Conservation (phyloP, 345 rosid genomes). For the Salix arbutifolia region DNA sequence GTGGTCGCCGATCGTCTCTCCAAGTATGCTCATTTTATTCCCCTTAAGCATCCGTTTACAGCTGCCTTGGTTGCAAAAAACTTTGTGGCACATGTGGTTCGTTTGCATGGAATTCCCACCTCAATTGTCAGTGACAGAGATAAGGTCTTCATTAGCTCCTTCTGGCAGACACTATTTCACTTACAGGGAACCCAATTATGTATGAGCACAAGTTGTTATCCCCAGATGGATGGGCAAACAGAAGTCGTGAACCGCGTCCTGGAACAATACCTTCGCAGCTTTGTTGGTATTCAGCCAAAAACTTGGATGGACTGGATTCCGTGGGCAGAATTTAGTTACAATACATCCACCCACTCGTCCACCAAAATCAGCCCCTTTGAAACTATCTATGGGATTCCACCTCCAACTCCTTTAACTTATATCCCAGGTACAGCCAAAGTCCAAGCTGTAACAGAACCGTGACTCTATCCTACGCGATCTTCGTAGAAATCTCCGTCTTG, state of each 20-base stretch:
- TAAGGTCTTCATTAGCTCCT: neutral
- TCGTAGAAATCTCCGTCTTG: too few species aligned
- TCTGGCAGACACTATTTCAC: neutral
- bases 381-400: neutral
- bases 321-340: neutral
- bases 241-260: neutral
- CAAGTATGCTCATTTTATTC: neutral
- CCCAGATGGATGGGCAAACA: neutral
- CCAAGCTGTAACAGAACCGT: too few species aligned
- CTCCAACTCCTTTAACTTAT: neutral
- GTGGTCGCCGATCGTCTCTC: neutral
- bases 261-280: neutral
- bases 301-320: neutral
- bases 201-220: neutral
- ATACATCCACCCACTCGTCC: neutral
- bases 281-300: neutral
- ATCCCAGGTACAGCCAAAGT: neutral
- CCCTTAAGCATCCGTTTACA: neutral
- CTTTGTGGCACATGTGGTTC: neutral
- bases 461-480: too few species aligned
- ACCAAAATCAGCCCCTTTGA: neutral
- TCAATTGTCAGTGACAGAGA: neutral
- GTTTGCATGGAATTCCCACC: neutral
- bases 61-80: rapidly evolving
- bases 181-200: neutral